These are phyloP conservation scores for Geum urbanum DNA, from an alignment of 306 rosid species.

Conservation along the genomic window DNA sequence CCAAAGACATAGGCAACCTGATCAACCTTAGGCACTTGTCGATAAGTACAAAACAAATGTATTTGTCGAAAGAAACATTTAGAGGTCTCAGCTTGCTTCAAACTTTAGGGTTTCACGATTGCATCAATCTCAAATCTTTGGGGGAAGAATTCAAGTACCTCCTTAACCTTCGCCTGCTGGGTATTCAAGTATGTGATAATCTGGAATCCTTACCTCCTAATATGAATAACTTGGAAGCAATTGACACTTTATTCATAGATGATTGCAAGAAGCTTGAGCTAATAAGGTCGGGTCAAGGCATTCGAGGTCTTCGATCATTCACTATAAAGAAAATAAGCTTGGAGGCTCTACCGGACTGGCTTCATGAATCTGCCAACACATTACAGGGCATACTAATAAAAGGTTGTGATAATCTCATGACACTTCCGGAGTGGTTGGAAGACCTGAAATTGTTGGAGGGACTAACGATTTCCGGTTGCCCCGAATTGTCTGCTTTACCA, in stretches of 20 bases:
- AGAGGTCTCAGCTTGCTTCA: slow-evolving; percentile 7
- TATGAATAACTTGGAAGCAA: slow-evolving; percentile 8
- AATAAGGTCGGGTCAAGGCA: background rate
- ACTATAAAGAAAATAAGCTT: background rate
- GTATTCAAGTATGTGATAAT: background rate
- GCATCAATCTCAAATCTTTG: background rate
- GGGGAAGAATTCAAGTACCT: background rate
- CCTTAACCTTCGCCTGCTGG: background rate
- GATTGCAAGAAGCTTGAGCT: slow-evolving; percentile 14
- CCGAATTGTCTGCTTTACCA: slow-evolving; percentile 1
- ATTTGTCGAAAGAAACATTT: background rate
- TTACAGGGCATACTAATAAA: background rate
- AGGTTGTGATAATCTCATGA: background rate
- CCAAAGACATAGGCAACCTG: slow-evolving; percentile 24
- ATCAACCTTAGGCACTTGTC: slow-evolving; percentile 16
- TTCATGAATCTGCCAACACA: slow-evolving; percentile 20
- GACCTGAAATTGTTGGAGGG: background rate
- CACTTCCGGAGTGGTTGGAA: slow-evolving; percentile 32
- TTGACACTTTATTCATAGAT: background rate
- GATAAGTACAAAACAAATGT: background rate
- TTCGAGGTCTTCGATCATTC: background rate
- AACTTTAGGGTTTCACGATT: fast-evolving
- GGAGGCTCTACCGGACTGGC: slow-evolving; percentile 29
- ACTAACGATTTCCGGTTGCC: background rate
- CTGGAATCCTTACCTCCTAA: slow-evolving; percentile 27